These are phyloP conservation scores for Sporisorium exsertum DNA, from an alignment of 1,284 basidiomycete species.

Conservation along the genomic window DNA sequence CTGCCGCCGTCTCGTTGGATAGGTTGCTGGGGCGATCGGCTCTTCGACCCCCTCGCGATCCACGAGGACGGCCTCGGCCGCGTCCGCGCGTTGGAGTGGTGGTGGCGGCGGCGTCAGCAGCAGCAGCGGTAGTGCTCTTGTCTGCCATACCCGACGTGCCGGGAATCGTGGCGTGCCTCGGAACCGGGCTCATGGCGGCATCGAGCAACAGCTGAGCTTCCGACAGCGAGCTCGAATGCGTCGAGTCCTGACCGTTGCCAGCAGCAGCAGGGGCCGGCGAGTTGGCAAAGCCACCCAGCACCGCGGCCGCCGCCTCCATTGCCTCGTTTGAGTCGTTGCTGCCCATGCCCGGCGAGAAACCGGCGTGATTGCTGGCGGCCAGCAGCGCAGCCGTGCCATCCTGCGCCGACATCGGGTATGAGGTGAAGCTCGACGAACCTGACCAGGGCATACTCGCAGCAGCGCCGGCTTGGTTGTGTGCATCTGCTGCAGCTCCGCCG, in stretches of 20 bases:
- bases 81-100: slow-evolving; percentile 18
- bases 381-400: slow-evolving; percentile 47
- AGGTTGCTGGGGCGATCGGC: slow-evolving; percentile 20
- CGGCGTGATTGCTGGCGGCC: slow-evolving; percentile 48
- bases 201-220: slow-evolving; percentile 53
- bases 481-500: slow-evolving; percentile 5
- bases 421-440: slow-evolving; percentile 22
- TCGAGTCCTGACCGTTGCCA: slow-evolving; percentile 13
- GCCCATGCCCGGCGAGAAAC: slow-evolving; percentile 47
- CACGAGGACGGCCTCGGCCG: slow-evolving; percentile 45
- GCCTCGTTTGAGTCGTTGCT: slow-evolving; percentile 55
- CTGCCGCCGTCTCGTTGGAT: slow-evolving; percentile 26
- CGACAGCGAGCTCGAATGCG: slow-evolving; percentile 41
- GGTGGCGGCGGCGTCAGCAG: not conserved
- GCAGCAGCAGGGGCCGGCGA: slow-evolving; percentile 18
- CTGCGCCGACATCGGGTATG: slow-evolving; percentile 46
- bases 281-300: slow-evolving; percentile 50
- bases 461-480: slow-evolving; percentile 8
- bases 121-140: not conserved
- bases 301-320: slow-evolving; percentile 51
- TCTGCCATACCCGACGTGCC: slow-evolving; percentile 8
- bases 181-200: slow-evolving; percentile 53
- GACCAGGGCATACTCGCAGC: slow-evolving; percentile 31
- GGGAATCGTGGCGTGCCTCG: slow-evolving; percentile 42
- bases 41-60: slow-evolving; percentile 30